Evolutionary conservation across 768 basidiomycete species (phyloP), one percentile per base, ranked within the genome.

Genomic region (Rickenella mellea): DNA sequence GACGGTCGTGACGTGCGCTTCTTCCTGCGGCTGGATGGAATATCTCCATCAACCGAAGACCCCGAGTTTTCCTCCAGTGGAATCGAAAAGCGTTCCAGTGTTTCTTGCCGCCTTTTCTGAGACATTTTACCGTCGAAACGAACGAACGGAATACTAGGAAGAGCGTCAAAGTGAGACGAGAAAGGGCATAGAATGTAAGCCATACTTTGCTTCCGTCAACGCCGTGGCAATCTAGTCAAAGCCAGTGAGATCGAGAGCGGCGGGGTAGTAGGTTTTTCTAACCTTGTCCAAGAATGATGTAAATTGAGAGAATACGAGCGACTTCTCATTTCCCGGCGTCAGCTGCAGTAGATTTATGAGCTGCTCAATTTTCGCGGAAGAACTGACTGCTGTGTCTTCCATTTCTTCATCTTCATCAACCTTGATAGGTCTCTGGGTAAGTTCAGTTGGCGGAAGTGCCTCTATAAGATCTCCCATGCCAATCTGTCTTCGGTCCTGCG

Each of bases 271-370:
- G 21, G 17, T 2, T 5, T n/a, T 8, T 21, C 48, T 38, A 46
- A 82, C 87, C 65, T 87, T 83, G 63, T 87, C 81, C 41, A 91
- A 58, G 62, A 88, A 91, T 2, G 77, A 73, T 3, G 88, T 93
- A 53, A 91, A 93, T 51, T 93, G 90, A 2, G 85, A 89, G 55
- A 93, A 93, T 1, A 93, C 87, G 2, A 93, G 64, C 2, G 83
- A 82, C 58, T 93, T 93, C 47, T 89, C 83, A 1, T 68, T 72
- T 3, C 51, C 46, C 1, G 84, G 83, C 5, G 77, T 83, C 10
- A 90, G 59, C 46, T 72, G 66, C 31, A 93, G 67, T 31, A 90
- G 70, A 40, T 83, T 73, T 17, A 89, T 56, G 12, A 93, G 65
- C 51, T 90, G 87, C 40, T 85, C 82, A 40, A 90, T 83, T 61